Evolutionary conservation across 176 grass and related monocot genomes (phyloP).

Genomic region (Elaeis guineensis): DNA sequence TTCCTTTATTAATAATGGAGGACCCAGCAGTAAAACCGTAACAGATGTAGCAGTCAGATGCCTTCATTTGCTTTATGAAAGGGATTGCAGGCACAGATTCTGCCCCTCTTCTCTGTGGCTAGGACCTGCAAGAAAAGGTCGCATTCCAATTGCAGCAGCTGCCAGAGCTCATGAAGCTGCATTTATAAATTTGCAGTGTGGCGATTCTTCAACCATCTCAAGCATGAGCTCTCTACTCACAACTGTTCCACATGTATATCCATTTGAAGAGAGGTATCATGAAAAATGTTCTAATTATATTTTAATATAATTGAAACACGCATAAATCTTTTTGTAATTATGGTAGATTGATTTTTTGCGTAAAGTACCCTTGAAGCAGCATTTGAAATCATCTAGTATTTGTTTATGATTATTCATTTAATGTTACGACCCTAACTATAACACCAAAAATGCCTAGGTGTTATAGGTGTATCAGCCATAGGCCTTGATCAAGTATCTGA

Average conservation of each 20-base stretch:
- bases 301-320: not conserved
- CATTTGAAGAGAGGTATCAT: conserved; percentile 87
- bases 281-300: not conserved
- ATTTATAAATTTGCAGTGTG: conserved; percentile 41
- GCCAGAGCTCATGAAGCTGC: conserved; percentile 74
- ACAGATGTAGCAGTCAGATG: conserved; percentile 72
- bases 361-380: too few relatives aligned
- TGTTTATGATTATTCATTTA: too few relatives aligned
- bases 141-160: conserved; percentile 69
- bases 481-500: too few relatives aligned
- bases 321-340: too few relatives aligned
- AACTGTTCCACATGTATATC: conserved; percentile 90
- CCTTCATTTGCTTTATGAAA: conserved; percentile 92
- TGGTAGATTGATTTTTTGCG: too few relatives aligned
- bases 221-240: conserved; percentile 50
- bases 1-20: conserved; percentile 56
- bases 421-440: too few relatives aligned
- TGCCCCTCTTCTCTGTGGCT: conserved; percentile 79
- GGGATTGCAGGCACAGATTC: conserved; percentile 82
- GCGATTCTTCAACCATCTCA: conserved; percentile 35
- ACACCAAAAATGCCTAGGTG: too few relatives aligned
- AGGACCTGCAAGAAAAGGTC: conserved; percentile 67
- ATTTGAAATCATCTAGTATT: too few relatives aligned
- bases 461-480: too few relatives aligned
- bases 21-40: conserved; percentile 37